Evolutionary conservation across 2,329 filamentous ascomycete species (phyloP).

Genomic region (Corynespora cassiicola): DNA sequence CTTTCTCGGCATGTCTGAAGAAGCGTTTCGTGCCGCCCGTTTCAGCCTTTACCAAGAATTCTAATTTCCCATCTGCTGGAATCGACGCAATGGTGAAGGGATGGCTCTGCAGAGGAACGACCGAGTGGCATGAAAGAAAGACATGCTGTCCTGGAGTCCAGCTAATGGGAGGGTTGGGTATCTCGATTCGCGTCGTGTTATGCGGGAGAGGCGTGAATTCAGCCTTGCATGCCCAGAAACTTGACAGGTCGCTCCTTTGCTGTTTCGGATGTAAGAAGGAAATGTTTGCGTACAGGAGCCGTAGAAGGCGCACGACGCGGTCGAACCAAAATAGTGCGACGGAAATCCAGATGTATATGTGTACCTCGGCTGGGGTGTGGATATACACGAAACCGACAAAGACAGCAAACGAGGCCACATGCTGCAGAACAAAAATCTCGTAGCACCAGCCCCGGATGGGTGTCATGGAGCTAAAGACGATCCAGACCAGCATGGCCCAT

Average conservation of each 20-base stretch:
- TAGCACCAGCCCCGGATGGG: slow-evolving; percentile 72
- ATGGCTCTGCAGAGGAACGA: slow-evolving; percentile 66
- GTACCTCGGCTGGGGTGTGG: slow-evolving; percentile 67
- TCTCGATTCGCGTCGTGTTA: slow-evolving; percentile 63
- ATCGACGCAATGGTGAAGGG: slow-evolving; percentile 69
- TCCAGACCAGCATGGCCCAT: slow-evolving; percentile 72
- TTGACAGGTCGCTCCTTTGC: slow-evolving; percentile 28
- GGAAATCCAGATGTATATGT: slow-evolving; percentile 71
- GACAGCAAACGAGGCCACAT: slow-evolving; percentile 66
- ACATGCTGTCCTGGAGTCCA: slow-evolving; percentile 71
- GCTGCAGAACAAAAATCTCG: slow-evolving; percentile 74
- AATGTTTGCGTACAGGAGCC: slow-evolving; percentile 47
- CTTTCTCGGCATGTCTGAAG: slow-evolving; percentile 58
- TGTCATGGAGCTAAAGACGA: slow-evolving; percentile 66
- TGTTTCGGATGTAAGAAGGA: slow-evolving; percentile 48
- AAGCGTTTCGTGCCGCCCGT: slow-evolving; percentile 60
- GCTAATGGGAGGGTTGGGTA: slow-evolving; percentile 60
- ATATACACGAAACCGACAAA: slow-evolving; percentile 69
- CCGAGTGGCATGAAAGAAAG: slow-evolving; percentile 64
- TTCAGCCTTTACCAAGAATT: slow-evolving; percentile 63
- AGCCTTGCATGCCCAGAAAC: slow-evolving; percentile 46
- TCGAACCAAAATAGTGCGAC: slow-evolving; percentile 69
- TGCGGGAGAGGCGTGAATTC: slow-evolving; percentile 57
- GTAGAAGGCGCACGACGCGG: slow-evolving; percentile 57
- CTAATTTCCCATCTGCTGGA: slow-evolving; percentile 61